Evolutionary conservation across 2,329 filamentous ascomycete genomes (phyloP).

Genomic region (Colletotrichum sp.): DNA sequence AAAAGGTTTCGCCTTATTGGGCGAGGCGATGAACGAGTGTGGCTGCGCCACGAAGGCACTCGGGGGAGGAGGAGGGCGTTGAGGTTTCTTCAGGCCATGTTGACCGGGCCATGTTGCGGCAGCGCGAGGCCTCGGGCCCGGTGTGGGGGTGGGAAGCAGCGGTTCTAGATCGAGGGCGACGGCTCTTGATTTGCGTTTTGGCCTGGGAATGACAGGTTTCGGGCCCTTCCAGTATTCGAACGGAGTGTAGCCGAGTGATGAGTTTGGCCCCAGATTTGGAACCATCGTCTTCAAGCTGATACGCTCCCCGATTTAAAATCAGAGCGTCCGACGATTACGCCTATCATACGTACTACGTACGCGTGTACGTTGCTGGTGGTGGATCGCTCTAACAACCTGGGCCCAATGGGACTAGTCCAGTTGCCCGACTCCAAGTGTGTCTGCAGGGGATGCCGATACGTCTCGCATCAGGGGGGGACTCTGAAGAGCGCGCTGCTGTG

Average conservation of each 20-base stretch:
- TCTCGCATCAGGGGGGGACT: neutral
- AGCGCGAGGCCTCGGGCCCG: neutral
- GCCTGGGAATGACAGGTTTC: conserved; percentile 18
- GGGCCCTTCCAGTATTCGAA: conserved; percentile 31
- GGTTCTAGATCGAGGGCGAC: conserved; percentile 10
- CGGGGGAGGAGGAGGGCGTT: neutral
- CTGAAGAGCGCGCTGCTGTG: neutral
- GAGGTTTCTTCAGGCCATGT: neutral
- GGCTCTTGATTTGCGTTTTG: conserved; percentile 5
- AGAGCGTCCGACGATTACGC: conserved; percentile 5
- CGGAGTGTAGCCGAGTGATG: conserved; percentile 27
- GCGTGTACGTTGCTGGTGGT: neutral
- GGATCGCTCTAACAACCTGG: neutral
- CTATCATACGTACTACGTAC: conserved; percentile 16
- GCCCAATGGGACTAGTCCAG: conserved; percentile 2
- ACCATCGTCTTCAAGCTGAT: conserved; percentile 15
- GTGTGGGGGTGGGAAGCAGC: conserved; percentile 12
- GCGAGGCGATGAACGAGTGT: neutral
- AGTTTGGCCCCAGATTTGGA: conserved; percentile 11
- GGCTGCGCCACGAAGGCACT: conserved; percentile 17
- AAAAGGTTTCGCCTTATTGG: conserved; percentile 11
- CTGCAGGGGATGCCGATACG: conserved; percentile 1
- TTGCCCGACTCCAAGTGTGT: neutral
- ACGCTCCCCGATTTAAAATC: conserved; percentile 9
- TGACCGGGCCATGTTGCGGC: conserved; percentile 15